Percentiles rank a stretch among this genome's conserved stretches.
Evolutionary conservation across 768 basidiomycete genomes (phyloP).

Genomic region (Phaffia australis): DNA sequence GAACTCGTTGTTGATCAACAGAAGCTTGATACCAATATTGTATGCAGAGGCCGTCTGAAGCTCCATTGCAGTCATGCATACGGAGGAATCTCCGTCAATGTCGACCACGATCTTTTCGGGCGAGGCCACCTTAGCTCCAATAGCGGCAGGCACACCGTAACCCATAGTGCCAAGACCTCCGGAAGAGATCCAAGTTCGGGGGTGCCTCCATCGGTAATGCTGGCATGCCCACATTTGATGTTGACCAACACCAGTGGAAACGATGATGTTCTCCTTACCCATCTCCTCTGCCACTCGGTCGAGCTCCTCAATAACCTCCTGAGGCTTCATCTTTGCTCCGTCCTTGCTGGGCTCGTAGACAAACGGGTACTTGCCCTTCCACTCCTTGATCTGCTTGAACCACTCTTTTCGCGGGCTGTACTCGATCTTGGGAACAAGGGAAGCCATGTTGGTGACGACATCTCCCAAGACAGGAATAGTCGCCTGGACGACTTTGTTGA

Average conservation of each 20-base stretch:
- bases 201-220: conserved; percentile 78
- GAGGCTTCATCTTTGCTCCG: conserved; percentile 76
- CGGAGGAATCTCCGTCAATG: conserved; percentile 94
- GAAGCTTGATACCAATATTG: conserved; percentile 86
- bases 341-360: conserved; percentile 58
- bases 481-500: conserved; percentile 97
- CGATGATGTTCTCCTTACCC: conserved; percentile 66
- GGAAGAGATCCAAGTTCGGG: conserved; percentile 55
- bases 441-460: conserved; percentile 67
- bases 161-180: conserved; percentile 63
- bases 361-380: conserved; percentile 87
- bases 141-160: conserved; percentile 84
- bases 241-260: conserved; percentile 93
- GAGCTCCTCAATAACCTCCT: conserved; percentile 90
- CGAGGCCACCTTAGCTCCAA: conserved; percentile 93
- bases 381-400: conserved; percentile 68
- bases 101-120: conserved; percentile 89
- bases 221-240: conserved; percentile 99
- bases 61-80: conserved; percentile 99
- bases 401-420: conserved; percentile 57
- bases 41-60: conserved; percentile 84
- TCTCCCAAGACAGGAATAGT: conserved; percentile 89
- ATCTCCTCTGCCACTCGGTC: conserved; percentile 56
- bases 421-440: conserved; percentile 66
- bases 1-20: conserved; percentile 91